A percentile compares a stretch with the other conserved stretches of the same genome.
These are phyloP conservation scores for Xylariaceae sp. DNA, from an alignment of 2,329 filamentous ascomycete genomes.

Conservation along the genomic window DNA sequence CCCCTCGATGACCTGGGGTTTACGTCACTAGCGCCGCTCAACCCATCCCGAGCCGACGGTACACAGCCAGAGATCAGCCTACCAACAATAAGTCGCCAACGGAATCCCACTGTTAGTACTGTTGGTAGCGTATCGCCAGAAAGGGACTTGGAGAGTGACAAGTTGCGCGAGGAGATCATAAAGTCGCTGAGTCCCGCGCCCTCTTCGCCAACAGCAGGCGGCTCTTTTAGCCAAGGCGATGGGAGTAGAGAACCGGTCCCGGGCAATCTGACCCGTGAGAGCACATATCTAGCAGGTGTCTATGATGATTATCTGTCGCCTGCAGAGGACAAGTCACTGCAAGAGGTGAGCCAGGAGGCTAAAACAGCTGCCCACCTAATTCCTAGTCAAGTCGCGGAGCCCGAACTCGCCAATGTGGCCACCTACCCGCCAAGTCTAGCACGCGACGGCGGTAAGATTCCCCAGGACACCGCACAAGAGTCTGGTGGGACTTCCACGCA, in stretches of 20 bases:
- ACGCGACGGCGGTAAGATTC: too few relatives aligned
- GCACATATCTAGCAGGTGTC: conserved; percentile 58
- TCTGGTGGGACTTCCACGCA: conserved; percentile 18
- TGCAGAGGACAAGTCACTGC: conserved; percentile 36
- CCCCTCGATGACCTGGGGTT: conserved; percentile 28
- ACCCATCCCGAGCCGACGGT: conserved; percentile 35
- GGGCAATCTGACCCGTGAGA: conserved; percentile 40
- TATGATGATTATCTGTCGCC: conserved; percentile 64
- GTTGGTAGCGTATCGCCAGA: conserved; percentile 47
- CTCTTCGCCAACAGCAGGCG: conserved; percentile 19
- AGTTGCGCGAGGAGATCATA: conserved; percentile 68
- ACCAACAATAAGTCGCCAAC: conserved; percentile 33
- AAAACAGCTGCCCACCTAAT: conserved; percentile 16
- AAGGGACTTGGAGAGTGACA: conserved; percentile 58
- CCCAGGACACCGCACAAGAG: conserved; percentile 16
- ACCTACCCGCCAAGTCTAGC: too few relatives aligned
- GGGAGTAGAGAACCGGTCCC: conserved; percentile 12
- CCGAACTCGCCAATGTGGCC: too few relatives aligned
- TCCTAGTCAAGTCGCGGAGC: neutral
- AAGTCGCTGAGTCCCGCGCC: conserved; percentile 55
- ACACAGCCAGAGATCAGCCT: conserved; percentile 33
- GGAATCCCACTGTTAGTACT: conserved; percentile 43
- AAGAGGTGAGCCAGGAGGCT: conserved; percentile 26
- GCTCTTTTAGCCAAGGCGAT: conserved; percentile 10
- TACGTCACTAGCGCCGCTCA: conserved; percentile 40